Evolutionary conservation across 495 filamentous ascomycete species (phyloP), one percentile per base, ranked within the genome.

Genomic region (Penicillium canariense): DNA sequence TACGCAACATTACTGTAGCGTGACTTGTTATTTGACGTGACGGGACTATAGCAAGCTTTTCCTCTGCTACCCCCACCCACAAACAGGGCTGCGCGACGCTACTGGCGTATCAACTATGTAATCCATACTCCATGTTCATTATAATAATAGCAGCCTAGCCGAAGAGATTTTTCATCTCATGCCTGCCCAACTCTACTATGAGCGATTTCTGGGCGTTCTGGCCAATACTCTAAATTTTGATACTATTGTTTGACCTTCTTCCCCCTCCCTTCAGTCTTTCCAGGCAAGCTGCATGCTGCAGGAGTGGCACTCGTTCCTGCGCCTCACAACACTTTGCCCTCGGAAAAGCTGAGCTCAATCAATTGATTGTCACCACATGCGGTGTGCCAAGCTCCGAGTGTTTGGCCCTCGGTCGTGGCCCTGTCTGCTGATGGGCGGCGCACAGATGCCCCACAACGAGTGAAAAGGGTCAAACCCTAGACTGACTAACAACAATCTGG

Each of bases 301-400:
- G 25, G 48, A 57, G 25, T 15, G 26, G 26, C 38, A 53, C n/a
- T 35, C 15, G 38, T 35, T 23, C 53, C 35, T 49, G 46, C 39
- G 30, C 20, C 43, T 50, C 27, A 36, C 38, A 12, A 10, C 12
- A 10, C 50, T 31, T 28, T 30, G 25, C 11, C 38, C 12, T 30
- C 27, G 36, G 36, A 31, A 51, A 30, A 30, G 36, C 26, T 43
- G 18, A 10, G 30, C 32, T 43, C 25, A 39, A 23, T 25, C 2
- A n/a, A n/a, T n/a, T n/a, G n/a, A n/a, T n/a, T n/a, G 5, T 31
- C 26, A 56, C 35, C 54, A 54, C 23, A 43, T 61, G 53, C 58
- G 58, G 53, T 61, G 58, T 60, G 36, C 30, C 48, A 5, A 51
- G n/a, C 9, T 12, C 38, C 38, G 10, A 42, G 38, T 42, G 11